Conservation (phyloP, 306 rosid species). For the Malus sieversii region DNA sequence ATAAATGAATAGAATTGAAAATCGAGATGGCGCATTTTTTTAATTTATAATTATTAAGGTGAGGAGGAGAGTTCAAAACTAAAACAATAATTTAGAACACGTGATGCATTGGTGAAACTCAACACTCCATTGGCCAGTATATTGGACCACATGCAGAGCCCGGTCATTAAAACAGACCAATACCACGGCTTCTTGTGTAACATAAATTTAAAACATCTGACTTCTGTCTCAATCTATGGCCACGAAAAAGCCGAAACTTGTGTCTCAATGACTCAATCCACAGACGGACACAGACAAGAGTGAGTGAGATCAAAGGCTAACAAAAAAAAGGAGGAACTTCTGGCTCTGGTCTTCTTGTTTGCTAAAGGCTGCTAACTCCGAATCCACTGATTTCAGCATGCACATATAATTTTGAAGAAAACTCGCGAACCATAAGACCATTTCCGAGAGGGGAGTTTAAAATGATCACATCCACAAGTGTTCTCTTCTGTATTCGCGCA, state of each 20-base stretch:
- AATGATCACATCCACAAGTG: constrained; percentile 34
- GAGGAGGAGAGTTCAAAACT: too few species aligned
- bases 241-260: background rate
- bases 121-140: too few species aligned
- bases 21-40: too few species aligned
- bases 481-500: constrained; percentile 65
- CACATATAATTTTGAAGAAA: constrained; percentile 28
- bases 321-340: constrained; percentile 11
- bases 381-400: constrained; percentile 10
- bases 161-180: too few species aligned
- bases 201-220: background rate
- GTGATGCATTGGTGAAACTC: too few species aligned
- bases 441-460: background rate
- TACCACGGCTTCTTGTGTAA: background rate
- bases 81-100: too few species aligned
- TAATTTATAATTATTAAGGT: too few species aligned
- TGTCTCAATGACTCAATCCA: background rate
- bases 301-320: constrained; percentile 17
- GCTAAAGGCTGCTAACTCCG: constrained; percentile 5
- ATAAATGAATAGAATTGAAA: too few species aligned
- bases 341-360: constrained; percentile 22
- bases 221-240: background rate
- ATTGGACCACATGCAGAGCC: too few species aligned
- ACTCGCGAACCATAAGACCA: background rate
- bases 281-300: background rate